Conservation (phyloP, 2,329 filamentous ascomycete species). For the Aspergillus sergii region DNA sequence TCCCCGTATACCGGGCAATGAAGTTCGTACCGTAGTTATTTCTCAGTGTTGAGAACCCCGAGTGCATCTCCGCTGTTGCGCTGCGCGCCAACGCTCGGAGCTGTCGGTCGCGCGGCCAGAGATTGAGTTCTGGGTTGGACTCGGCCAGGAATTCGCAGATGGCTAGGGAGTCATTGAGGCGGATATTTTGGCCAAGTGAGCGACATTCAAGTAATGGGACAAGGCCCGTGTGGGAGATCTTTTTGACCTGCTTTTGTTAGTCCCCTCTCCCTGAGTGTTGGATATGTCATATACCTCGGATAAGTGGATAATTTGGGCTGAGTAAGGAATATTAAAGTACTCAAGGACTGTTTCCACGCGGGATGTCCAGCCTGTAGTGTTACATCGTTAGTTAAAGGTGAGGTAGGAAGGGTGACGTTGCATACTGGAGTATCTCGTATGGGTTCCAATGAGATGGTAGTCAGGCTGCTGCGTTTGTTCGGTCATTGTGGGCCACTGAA, state of each 20-base stretch:
- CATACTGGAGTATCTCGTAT: slow-evolving; percentile 40
- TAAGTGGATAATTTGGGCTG: slow-evolving; percentile 25
- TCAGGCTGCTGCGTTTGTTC: slow-evolving; percentile 16
- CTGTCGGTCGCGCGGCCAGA: slow-evolving; percentile 37
- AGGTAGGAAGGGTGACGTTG: background rate
- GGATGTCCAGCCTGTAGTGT: slow-evolving; percentile 35
- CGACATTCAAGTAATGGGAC: slow-evolving; percentile 32
- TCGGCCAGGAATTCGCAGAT: slow-evolving; percentile 40
- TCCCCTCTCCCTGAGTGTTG: background rate
- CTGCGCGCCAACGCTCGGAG: slow-evolving; percentile 36
- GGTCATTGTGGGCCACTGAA: background rate
- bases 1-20: slow-evolving; percentile 32
- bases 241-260: slow-evolving; percentile 20
- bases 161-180: slow-evolving; percentile 34
- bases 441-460: slow-evolving; percentile 32
- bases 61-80: slow-evolving; percentile 38
- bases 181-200: slow-evolving; percentile 24
- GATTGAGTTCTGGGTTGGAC: slow-evolving; percentile 28
- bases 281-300: slow-evolving; percentile 24
- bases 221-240: slow-evolving; percentile 31
- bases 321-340: slow-evolving; percentile 38
- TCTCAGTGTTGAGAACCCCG: slow-evolving; percentile 32
- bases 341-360: slow-evolving; percentile 37
- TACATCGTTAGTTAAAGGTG: background rate
- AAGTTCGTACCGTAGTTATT: slow-evolving; percentile 32